Conservation (phyloP, 176 grass and related monocot genomes). For the Guadua angustifolia region DNA sequence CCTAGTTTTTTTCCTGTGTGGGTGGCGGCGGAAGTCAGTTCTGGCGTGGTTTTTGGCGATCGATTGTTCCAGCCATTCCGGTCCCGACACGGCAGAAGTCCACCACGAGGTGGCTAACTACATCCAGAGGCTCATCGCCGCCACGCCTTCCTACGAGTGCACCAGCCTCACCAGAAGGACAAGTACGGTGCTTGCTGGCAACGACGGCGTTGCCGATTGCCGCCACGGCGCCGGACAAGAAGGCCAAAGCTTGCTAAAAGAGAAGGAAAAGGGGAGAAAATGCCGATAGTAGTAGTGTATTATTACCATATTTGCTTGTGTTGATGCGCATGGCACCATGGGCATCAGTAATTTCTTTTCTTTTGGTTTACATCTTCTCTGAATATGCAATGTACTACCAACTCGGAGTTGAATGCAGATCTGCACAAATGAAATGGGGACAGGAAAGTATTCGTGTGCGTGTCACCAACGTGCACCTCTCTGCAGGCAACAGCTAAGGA, state of each 20-base stretch:
- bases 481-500: constrained; percentile 29
- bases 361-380: constrained; percentile 10
- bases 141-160: constrained; percentile 82
- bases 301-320: constrained; percentile 29
- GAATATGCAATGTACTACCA: constrained; percentile 15
- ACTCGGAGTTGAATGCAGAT: constrained; percentile 42
- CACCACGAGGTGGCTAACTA: constrained; percentile 80
- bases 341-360: background rate
- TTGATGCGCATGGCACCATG: constrained; percentile 18
- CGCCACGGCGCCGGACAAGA: background rate
- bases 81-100: too few relatives aligned
- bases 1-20: too few relatives aligned
- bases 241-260: constrained; percentile 19
- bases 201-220: constrained; percentile 56
- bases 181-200: constrained; percentile 83
- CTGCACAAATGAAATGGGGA: background rate
- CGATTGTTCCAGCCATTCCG: too few relatives aligned
- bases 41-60: too few relatives aligned
- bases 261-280: background rate
- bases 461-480: constrained; percentile 44
- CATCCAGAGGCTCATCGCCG: constrained; percentile 78
- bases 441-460: constrained; percentile 27
- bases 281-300: background rate
- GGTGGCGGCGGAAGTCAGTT: too few relatives aligned
- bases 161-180: constrained; percentile 90